Base-by-base conservation (phyloP, 202 grass and related monocot species). In the Brachypodium distachyon region DNA sequence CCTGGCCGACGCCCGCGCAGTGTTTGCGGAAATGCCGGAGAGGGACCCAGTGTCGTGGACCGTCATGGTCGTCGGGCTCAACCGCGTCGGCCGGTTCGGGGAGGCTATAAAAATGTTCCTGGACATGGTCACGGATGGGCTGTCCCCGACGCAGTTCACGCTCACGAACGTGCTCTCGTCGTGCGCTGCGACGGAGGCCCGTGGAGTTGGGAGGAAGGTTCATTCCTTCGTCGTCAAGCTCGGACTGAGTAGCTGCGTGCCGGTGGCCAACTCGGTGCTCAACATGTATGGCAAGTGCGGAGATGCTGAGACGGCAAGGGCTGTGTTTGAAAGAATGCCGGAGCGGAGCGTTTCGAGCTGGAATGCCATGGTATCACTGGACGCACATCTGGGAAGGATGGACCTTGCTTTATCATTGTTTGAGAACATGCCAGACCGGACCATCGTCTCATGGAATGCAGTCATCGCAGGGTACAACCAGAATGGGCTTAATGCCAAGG, bases 261-360 rank as follows among this genome's bases (percentile, higher is more conserved):
- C 88, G 0, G 83, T 93, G 4, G 78, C 81, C 17, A 97, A 93
- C 72, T 97, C 90, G 4, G 73, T 97, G 44, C 70, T 93, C 39
- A 89, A 97, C 80, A 93, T 93, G 85, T 97, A 97, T 41, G 88
- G 88, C 16, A 97, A 97, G 77, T 87, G 82, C 43, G 85, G 88
- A 0, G 81, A 97, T 49, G 47, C 70, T 0, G 54, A 87, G 46
- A 91, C 71, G 0, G 78, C 90, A 2, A 87, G 54, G 41, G 69
- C 52, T 36, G 78, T 97, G n/a, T 93, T 97, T 28, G 61, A 81
- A 28, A 91, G 73, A 82, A 91, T 93, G 90, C 56, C 3, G 3
- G 1, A 72, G 23, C 87, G 81, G 36, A 91, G 89, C 23, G 3
- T 77, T 42, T 90, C 88, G 2, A 92, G 88, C 86, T 94, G 88